phyloP scores from a whole-genome alignment of 1,284 basidiomycete species.

The Ganoderma lingzhi region DNA sequence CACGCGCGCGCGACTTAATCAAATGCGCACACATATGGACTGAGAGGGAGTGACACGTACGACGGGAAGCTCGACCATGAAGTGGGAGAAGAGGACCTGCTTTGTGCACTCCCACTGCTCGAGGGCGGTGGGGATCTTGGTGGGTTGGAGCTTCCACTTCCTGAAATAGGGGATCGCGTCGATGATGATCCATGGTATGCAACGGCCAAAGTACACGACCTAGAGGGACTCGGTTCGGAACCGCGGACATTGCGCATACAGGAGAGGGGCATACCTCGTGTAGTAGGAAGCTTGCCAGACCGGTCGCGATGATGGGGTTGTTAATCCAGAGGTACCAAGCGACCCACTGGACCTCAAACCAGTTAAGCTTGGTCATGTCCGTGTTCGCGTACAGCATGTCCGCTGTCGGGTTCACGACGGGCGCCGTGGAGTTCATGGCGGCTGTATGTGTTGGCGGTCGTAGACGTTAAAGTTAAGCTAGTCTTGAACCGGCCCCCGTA shows the following conservation, averaged over 20 bases:
- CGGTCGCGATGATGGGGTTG: slow-evolving; percentile 94
- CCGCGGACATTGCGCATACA: not conserved
- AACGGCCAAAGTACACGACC: slow-evolving; percentile 97
- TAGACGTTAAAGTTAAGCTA: slow-evolving; percentile 1
- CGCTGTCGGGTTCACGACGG: slow-evolving; percentile 34
- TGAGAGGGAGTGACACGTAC: slow-evolving; percentile 50
- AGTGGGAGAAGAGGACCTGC: slow-evolving; percentile 94
- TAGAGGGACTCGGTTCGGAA: slow-evolving; percentile 42
- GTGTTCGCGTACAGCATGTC: slow-evolving; percentile 62
- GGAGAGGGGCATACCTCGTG: slow-evolving; percentile 78
- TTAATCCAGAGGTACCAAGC: slow-evolving; percentile 88
- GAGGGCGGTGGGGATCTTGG: slow-evolving; percentile 79
- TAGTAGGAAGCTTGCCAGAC: slow-evolving; percentile 91
- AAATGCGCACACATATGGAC: not conserved
- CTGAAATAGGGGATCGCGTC: slow-evolving; percentile 94
- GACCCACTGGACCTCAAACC: slow-evolving; percentile 84
- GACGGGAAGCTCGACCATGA: slow-evolving; percentile 93
- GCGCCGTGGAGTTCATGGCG: slow-evolving; percentile 39
- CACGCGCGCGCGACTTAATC: not conserved
- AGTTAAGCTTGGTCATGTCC: slow-evolving; percentile 74
- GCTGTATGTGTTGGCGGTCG: slow-evolving; percentile 12
- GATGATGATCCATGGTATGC: slow-evolving; percentile 95
- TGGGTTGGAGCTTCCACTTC: slow-evolving; percentile 94
- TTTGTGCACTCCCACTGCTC: slow-evolving; percentile 99
- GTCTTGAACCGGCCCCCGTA: slow-evolving; percentile 8